A percentile compares a stretch with the other conserved stretches of the same genome.
Evolutionary conservation across 2,329 filamentous ascomycete genomes (phyloP).

Genomic region (Alternaria atra): DNA sequence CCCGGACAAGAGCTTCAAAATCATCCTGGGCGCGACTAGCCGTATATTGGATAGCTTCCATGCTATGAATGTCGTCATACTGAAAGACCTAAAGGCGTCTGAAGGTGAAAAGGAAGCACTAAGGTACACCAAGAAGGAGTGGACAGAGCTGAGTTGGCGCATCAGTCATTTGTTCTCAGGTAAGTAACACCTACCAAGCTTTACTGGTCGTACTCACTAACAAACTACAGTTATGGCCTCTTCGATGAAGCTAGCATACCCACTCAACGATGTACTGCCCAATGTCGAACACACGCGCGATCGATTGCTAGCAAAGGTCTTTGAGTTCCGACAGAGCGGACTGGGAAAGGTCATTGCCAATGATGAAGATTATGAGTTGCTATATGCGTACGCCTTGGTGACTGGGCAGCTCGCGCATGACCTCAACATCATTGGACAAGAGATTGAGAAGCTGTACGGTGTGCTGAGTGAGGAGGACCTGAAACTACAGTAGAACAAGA

Average conservation of each 20-base stretch:
- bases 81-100: slow-evolving; percentile 78
- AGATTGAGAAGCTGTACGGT: slow-evolving; percentile 68
- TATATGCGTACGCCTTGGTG: slow-evolving; percentile 85
- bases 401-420: slow-evolving; percentile 68
- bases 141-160: slow-evolving; percentile 81
- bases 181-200: slow-evolving; percentile 42
- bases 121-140: slow-evolving; percentile 79
- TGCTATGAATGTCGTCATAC: slow-evolving; percentile 91
- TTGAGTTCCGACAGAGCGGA: slow-evolving; percentile 80
- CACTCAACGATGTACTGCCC: slow-evolving; percentile 86
- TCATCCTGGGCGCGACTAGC: slow-evolving; percentile 80
- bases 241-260: slow-evolving; percentile 93
- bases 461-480: slow-evolving; percentile 69
- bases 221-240: slow-evolving; percentile 75
- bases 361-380: slow-evolving; percentile 85
- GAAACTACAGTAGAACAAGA: slow-evolving; percentile 54
- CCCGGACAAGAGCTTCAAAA: slow-evolving; percentile 74
- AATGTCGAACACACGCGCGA: slow-evolving; percentile 83
- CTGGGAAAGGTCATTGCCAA: slow-evolving; percentile 61
- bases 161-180: slow-evolving; percentile 85
- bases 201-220: slow-evolving; percentile 19
- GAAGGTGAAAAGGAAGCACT: slow-evolving; percentile 84
- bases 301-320: slow-evolving; percentile 83
- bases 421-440: slow-evolving; percentile 62
- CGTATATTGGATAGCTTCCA: slow-evolving; percentile 93